Evolutionary conservation across 1,139 yeast genomes (phyloP).

Genomic region (Taphrina wiesneri): DNA sequence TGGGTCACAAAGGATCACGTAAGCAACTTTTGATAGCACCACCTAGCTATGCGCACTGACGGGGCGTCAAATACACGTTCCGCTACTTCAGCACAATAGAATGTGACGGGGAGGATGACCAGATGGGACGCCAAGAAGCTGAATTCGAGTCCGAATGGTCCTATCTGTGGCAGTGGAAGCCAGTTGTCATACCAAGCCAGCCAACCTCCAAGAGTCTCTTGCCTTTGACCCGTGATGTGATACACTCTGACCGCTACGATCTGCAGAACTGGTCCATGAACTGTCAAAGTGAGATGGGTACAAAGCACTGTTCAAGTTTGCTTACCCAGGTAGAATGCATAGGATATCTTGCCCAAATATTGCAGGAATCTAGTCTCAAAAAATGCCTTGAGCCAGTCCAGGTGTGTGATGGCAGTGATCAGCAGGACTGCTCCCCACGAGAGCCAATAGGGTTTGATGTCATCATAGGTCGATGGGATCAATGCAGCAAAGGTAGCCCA

Average conservation of each 20-base stretch:
- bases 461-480: conserved; percentile 11
- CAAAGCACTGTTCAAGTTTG: background rate
- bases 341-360: conserved; percentile 20
- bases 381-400: background rate
- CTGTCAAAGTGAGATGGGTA: background rate
- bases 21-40: conserved; percentile 1
- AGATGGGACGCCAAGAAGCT: conserved; percentile 23
- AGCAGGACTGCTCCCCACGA: conserved; percentile 13
- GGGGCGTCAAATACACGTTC: conserved; percentile 7
- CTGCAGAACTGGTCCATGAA: conserved; percentile 22
- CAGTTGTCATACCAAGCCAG: conserved; percentile 1
- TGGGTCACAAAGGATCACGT: background rate
- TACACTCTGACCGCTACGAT: conserved; percentile 9
- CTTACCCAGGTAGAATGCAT: conserved; percentile 20
- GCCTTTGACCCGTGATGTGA: conserved; percentile 13
- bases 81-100: conserved; percentile 22
- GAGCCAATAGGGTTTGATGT: conserved; percentile 27
- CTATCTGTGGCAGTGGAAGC: conserved; percentile 1
- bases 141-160: conserved; percentile 23
- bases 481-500: conserved; percentile 14
- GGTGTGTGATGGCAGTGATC: background rate
- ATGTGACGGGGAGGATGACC: conserved; percentile 24
- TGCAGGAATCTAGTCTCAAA: conserved; percentile 8
- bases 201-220: conserved; percentile 5
- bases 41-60: conserved; percentile 9